phyloP scores from a whole-genome alignment of 2,329 filamentous ascomycete species.

The Aureobasidium sp. region DNA sequence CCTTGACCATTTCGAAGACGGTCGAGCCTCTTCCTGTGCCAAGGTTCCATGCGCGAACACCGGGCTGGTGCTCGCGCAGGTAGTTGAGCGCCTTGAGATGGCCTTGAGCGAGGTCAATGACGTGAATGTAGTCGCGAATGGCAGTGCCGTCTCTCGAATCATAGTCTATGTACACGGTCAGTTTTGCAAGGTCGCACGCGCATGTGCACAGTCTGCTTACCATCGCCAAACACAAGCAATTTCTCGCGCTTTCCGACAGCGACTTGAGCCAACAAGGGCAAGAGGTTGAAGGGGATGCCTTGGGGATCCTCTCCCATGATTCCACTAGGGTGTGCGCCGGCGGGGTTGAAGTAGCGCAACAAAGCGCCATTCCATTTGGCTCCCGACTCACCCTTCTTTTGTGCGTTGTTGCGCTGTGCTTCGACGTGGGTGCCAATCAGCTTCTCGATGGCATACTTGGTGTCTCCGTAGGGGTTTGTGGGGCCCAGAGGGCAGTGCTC shows the following conservation, averaged over 20 bases:
- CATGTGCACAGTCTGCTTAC: slow-evolving; percentile 44
- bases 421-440: slow-evolving; percentile 89
- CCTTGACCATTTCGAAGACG: slow-evolving; percentile 94
- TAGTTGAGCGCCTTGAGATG: slow-evolving; percentile 87
- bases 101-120: slow-evolving; percentile 79
- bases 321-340: slow-evolving; percentile 86
- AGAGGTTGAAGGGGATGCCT: slow-evolving; percentile 90
- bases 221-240: slow-evolving; percentile 87
- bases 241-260: slow-evolving; percentile 93
- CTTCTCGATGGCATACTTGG: slow-evolving; percentile 85
- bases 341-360: slow-evolving; percentile 96
- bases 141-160: slow-evolving; percentile 81
- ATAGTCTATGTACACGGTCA: slow-evolving; percentile 60
- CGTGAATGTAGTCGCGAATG: slow-evolving; percentile 97
- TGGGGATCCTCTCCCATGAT: slow-evolving; percentile 98
- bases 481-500: slow-evolving; percentile 93
- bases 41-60: slow-evolving; percentile 92
- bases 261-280: slow-evolving; percentile 90
- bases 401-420: slow-evolving; percentile 73
- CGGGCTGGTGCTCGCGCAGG: slow-evolving; percentile 74
- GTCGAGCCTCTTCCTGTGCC: slow-evolving; percentile 92
- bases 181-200: slow-evolving; percentile 2
- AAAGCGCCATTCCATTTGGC: slow-evolving; percentile 90
- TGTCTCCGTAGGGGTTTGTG: slow-evolving; percentile 96
- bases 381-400: slow-evolving; percentile 69